These are phyloP conservation scores for Bondarzewia mesenterica DNA, from an alignment of 1,284 basidiomycete species.

Conservation along the genomic window DNA sequence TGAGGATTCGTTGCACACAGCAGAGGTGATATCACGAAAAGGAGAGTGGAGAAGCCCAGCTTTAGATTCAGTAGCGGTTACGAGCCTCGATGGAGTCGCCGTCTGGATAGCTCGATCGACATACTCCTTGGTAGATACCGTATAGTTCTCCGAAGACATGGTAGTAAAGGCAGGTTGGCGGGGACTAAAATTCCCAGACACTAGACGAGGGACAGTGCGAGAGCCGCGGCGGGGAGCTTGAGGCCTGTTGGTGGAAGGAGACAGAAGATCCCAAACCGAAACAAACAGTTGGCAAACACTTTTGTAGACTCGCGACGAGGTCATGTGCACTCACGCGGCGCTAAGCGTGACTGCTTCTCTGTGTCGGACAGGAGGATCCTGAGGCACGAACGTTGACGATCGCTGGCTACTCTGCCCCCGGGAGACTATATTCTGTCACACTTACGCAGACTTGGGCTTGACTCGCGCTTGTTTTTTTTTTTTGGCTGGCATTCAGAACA, in stretches of 20 bases:
- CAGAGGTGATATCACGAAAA: conserved; percentile 1
- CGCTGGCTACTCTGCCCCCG: too few species aligned
- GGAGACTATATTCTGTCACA: too few species aligned
- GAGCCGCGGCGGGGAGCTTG: not conserved
- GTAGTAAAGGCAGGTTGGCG: not conserved
- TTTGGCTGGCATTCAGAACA: too few species aligned
- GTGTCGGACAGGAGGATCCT: too few species aligned
- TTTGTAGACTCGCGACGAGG: not conserved
- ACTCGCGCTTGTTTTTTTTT: too few species aligned
- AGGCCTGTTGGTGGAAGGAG: not conserved
- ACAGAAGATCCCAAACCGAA: not conserved
- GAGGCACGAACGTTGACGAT: too few species aligned
- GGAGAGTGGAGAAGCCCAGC: not conserved
- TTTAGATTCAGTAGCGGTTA: not conserved
- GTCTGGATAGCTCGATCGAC: conserved; percentile 14
- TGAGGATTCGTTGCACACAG: not conserved
- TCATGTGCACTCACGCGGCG: too few species aligned
- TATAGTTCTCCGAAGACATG: not conserved
- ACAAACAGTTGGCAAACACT: not conserved
- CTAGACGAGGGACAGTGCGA: too few species aligned
- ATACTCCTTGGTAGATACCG: conserved; percentile 10
- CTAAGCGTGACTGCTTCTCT: too few species aligned
- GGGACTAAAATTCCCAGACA: too few species aligned
- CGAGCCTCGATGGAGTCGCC: not conserved
- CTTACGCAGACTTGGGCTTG: too few species aligned